Conservation (phyloP, 768 basidiomycete genomes). For the Dioszegia crocea region DNA sequence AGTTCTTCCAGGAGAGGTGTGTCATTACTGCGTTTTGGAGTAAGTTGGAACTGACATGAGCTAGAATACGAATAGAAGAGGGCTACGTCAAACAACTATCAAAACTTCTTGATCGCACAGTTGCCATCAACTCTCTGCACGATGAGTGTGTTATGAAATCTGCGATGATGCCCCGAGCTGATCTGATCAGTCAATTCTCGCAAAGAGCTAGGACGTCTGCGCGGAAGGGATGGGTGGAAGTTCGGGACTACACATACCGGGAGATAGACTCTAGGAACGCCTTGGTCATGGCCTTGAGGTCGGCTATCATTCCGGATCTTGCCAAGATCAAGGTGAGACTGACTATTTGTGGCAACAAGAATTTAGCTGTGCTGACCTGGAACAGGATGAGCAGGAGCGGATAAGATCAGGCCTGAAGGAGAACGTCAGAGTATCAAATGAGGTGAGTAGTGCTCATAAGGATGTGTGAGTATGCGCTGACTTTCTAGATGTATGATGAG, state of each 20-base stretch:
- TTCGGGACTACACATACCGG: conserved; percentile 78
- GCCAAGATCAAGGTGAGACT: conserved; percentile 57
- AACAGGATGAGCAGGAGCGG: conserved; percentile 80
- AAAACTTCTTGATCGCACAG: conserved; percentile 68
- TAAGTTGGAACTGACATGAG: conserved; percentile 4
- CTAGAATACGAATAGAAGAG: conserved; percentile 80
- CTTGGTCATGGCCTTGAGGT: conserved; percentile 64
- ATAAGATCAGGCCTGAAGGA: conserved; percentile 89
- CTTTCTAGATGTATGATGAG: conserved; percentile 75
- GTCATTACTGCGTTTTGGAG: background rate
- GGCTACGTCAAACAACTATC: conserved; percentile 70
- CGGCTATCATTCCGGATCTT: conserved; percentile 70
- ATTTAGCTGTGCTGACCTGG: background rate
- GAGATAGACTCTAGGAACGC: conserved; percentile 80
- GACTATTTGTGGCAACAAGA: background rate
- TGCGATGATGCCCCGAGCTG: background rate
- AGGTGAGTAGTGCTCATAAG: conserved; percentile 17
- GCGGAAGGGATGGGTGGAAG: conserved; percentile 76
- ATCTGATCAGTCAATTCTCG: conserved; percentile 53
- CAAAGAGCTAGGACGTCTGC: conserved; percentile 54
- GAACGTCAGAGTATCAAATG: conserved; percentile 73
- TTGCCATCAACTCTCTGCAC: conserved; percentile 68
- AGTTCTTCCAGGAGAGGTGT: conserved; percentile 82
- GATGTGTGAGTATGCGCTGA: no score
- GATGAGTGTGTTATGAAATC: conserved; percentile 51